These are phyloP conservation scores for Phaffomyces thermotolerans DNA, from an alignment of 805 yeast genomes.

Conservation along the genomic window DNA sequence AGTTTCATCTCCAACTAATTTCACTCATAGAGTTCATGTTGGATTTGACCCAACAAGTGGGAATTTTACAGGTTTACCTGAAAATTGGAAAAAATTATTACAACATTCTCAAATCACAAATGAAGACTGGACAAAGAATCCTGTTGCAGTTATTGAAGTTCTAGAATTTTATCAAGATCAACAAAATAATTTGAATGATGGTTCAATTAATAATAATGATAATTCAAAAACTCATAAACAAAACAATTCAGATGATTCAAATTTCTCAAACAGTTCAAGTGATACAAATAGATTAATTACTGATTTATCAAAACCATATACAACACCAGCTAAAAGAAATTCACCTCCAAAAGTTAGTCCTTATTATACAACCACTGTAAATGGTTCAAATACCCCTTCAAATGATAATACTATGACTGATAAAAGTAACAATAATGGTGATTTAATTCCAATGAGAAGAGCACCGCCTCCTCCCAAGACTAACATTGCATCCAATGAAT, in stretches of 20 bases:
- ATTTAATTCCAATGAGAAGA: conserved; percentile 41
- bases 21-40: conserved; percentile 88
- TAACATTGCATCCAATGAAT: neutral
- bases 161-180: conserved; percentile 65
- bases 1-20: conserved; percentile 90
- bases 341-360: conserved; percentile 31
- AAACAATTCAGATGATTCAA: conserved; percentile 20
- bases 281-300: conserved; percentile 26
- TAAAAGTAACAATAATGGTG: conserved; percentile 10
- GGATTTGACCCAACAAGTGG: conserved; percentile 83
- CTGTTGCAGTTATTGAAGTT: conserved; percentile 91
- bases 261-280: conserved; percentile 13
- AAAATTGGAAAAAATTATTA: conserved; percentile 83
- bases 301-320: conserved; percentile 37
- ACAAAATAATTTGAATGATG: conserved; percentile 13
- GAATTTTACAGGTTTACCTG: conserved; percentile 87
- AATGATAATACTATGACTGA: neutral
- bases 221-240: conserved; percentile 12
- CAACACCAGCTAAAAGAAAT: conserved; percentile 36
- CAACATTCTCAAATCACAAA: conserved; percentile 84
- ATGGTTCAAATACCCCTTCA: conserved; percentile 2
- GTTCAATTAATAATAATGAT: neutral
- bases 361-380: conserved; percentile 12
- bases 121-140: conserved; percentile 88
- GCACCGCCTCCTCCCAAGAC: conserved; percentile 49